phyloP scores from a whole-genome alignment of 2,329 filamentous ascomycete species.

The Fusarium algeriense region DNA sequence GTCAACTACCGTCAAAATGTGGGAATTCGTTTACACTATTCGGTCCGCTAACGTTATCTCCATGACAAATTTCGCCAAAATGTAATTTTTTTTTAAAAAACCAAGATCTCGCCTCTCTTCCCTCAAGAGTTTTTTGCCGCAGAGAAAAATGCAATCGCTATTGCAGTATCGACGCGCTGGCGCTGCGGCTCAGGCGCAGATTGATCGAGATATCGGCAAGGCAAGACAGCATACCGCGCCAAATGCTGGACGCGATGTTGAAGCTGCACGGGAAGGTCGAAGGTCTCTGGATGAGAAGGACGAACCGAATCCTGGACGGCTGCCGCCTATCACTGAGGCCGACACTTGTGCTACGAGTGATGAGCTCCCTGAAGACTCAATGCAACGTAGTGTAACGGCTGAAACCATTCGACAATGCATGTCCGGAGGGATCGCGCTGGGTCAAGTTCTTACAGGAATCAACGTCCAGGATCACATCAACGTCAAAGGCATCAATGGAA shows the following conservation, averaged over 20 bases:
- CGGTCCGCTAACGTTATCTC: neutral
- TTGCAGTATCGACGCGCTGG: slow-evolving; percentile 37
- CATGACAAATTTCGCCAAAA: slow-evolving; percentile 15
- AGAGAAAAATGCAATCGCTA: slow-evolving; percentile 34
- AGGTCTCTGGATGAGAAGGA: neutral
- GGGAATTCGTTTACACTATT: neutral
- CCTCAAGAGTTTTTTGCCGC: neutral
- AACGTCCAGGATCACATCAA: slow-evolving; percentile 46
- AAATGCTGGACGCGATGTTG: neutral
- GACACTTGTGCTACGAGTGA: neutral
- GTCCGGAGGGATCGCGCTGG: slow-evolving; percentile 39
- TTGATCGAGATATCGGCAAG: slow-evolving; percentile 37
- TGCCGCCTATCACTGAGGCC: neutral
- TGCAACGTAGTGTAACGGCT: slow-evolving; percentile 12
- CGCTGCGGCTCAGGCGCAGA: slow-evolving; percentile 37
- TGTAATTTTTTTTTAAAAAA: neutral
- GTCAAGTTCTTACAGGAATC: slow-evolving; percentile 49
- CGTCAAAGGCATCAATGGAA: slow-evolving; percentile 35
- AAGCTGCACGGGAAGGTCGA: neutral
- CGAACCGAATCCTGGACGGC: neutral
- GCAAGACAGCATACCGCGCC: neutral
- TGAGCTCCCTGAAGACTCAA: neutral
- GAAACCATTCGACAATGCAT: slow-evolving; percentile 22
- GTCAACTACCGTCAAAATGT: neutral
- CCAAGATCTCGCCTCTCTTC: neutral